Evolutionary conservation across 2,329 filamentous ascomycete genomes (phyloP).

Genomic region (Trichocomaceae sp.): DNA sequence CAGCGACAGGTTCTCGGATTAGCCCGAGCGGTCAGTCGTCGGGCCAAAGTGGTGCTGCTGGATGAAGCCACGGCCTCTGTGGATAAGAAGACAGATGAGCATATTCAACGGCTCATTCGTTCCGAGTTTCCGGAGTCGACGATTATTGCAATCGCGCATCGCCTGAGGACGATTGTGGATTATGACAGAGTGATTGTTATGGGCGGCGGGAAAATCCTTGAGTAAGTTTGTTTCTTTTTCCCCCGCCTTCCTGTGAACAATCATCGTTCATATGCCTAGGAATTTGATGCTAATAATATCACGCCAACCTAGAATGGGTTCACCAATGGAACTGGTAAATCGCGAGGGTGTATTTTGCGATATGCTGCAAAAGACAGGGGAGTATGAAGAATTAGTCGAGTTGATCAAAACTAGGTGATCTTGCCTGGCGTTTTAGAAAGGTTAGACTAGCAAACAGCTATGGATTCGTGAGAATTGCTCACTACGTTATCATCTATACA

Average conservation of each 20-base stretch:
- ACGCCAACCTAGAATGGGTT: conserved; percentile 18
- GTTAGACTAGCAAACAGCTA: neutral
- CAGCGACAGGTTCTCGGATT: conserved; percentile 58
- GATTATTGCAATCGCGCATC: conserved; percentile 61
- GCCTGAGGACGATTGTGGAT: conserved; percentile 57
- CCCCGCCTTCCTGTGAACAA: neutral
- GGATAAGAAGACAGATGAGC: conserved; percentile 52
- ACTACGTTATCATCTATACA: neutral
- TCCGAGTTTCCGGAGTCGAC: conserved; percentile 49
- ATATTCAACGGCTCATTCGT: conserved; percentile 53
- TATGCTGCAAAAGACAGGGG: conserved; percentile 23
- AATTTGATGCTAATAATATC: neutral
- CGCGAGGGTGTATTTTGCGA: conserved; percentile 20
- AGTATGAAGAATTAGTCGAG: conserved; percentile 22
- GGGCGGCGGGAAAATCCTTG: conserved; percentile 48
- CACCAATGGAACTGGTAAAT: conserved; percentile 18
- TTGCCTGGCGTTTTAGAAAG: neutral
- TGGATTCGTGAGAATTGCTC: neutral
- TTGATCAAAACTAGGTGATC: conserved; percentile 13
- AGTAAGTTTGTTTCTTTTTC: conserved; percentile 32
- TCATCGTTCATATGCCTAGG: neutral
- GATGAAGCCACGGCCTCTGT: conserved; percentile 61
- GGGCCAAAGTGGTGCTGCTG: conserved; percentile 53
- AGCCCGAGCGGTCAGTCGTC: conserved; percentile 53
- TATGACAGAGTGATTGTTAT: conserved; percentile 55